Evolutionary conservation across 805 yeast genomes (phyloP), one percentile per base, ranked within the genome.

Genomic region (Nakazawaea sp.): DNA sequence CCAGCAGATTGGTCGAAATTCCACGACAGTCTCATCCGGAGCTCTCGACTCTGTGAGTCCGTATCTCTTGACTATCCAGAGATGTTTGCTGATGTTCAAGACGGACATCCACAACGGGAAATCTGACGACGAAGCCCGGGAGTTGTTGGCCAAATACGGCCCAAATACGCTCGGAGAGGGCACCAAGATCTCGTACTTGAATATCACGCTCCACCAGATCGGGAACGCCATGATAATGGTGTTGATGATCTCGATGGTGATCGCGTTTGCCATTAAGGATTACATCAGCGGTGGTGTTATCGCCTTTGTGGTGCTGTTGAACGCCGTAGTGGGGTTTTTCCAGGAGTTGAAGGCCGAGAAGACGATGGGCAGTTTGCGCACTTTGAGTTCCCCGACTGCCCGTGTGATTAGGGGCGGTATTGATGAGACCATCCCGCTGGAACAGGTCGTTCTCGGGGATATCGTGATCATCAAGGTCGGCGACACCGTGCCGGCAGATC

Each of bases 271-370:
- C 16, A 79, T 83, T 45, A 65, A 67, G 41, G 90, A 83, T 54
- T 82, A 85, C 81, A 83, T 82, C 45, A 77, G 86, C 7, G 92
- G 88, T 33, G 92, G 90, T 38, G 90, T 83, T 24, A 79, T 82
- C 52, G 77, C 74, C 1, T 79, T 72, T 32, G 89, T 83, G 18
- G 74, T 83, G 21, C 53, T 55, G 23, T 64, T 82, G 39, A 82
- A 82, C 50, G 75, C 82, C 26, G 57, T 59, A 20, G 79, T 82
- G 40, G 92, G 92, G 4, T 70, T 78, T 38, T 56, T 70, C 45
- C 92, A 82, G 55, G 90, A 82, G 52, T 68, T 64, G 51, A 76
- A 73, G 45, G 90, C 92, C 1, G 88, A 82, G 45, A 72, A 79
- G 51, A 83, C 90, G 1, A 83, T 82, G 86, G 83, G 79, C 27